Conservation (phyloP, 1,139 yeast species). For the Diutina mesorugosa region DNA sequence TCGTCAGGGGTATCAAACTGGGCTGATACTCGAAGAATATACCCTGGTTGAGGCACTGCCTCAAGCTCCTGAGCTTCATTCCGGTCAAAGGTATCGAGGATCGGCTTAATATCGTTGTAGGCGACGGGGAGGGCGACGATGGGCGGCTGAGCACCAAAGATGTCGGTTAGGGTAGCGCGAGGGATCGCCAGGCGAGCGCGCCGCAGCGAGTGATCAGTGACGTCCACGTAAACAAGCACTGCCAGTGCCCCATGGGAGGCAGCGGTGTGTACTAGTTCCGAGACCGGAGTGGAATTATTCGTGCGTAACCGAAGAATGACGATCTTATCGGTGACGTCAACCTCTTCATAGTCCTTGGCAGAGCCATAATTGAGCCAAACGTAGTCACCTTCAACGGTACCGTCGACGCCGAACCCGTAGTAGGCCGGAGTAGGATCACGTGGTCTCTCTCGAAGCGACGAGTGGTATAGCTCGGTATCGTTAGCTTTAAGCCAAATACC, state of each 20-base stretch:
- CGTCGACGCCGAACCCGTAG: conserved; percentile 18
- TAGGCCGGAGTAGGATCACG: conserved; percentile 23
- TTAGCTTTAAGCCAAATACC: conserved; percentile 16
- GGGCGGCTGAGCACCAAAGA: conserved; percentile 14
- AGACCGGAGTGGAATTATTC: conserved; percentile 5
- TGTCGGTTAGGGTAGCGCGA: conserved; percentile 3
- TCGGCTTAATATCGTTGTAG: conserved; percentile 16
- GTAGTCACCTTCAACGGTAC: conserved; percentile 14
- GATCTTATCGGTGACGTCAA: conserved; percentile 4
- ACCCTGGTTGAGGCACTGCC: conserved; percentile 15
- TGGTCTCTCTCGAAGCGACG: conserved; percentile 15
- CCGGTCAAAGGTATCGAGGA: conserved; percentile 15
- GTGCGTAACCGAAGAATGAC: conserved; percentile 6
- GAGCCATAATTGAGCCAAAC: conserved; percentile 21
- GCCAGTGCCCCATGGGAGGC: conserved; percentile 18
- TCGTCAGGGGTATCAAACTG: conserved; percentile 6
- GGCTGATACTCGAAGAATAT: conserved; percentile 10
- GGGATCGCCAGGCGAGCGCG: conserved; percentile 14
- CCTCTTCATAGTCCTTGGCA: conserved; percentile 14
- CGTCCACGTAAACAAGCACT: conserved; percentile 15
- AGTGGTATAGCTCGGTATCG: conserved; percentile 14
- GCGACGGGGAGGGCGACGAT: conserved; percentile 17
- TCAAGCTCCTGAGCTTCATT: conserved; percentile 3
- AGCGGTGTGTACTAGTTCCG: conserved; percentile 18
- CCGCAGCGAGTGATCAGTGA: conserved; percentile 3